Conservation (phyloP, 2,329 filamentous ascomycete genomes). For the Colletotrichum orchidophilum region DNA sequence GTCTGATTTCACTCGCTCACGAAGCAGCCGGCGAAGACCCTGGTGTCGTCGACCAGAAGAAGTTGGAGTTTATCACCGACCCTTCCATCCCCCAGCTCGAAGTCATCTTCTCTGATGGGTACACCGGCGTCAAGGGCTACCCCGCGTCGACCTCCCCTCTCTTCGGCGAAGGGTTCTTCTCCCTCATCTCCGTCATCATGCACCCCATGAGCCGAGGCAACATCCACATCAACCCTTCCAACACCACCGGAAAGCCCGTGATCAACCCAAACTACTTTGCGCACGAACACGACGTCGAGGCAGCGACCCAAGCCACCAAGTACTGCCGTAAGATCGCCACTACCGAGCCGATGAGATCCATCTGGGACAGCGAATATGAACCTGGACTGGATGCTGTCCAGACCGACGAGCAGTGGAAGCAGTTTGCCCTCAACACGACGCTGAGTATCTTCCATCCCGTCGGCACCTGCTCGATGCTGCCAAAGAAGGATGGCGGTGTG, state of each 20-base stretch:
- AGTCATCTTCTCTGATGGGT: constrained; percentile 55
- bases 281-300: constrained; percentile 36
- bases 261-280: constrained; percentile 45
- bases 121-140: constrained; percentile 51
- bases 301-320: constrained; percentile 44
- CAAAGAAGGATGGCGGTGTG: constrained; percentile 54
- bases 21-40: constrained; percentile 40
- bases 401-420: constrained; percentile 36
- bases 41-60: constrained; percentile 47
- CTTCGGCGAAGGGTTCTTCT: constrained; percentile 43
- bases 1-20: constrained; percentile 44
- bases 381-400: constrained; percentile 39
- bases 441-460: constrained; percentile 49
- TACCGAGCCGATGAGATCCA: constrained; percentile 42
- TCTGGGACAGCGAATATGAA: constrained; percentile 46
- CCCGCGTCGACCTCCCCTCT: constrained; percentile 39
- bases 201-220: constrained; percentile 44
- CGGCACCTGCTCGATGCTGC: constrained; percentile 58
- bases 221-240: constrained; percentile 46
- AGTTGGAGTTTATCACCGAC: constrained; percentile 50
- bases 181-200: constrained; percentile 41
- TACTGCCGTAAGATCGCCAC: constrained; percentile 43
- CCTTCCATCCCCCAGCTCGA: constrained; percentile 50
- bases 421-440: constrained; percentile 34
- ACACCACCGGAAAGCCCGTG: constrained; percentile 42